Percentiles rank a stretch among this genome's conserved stretches.
Conservation (phyloP, 148 eudicot genomes). For the Nepenthes mirabilis region DNA sequence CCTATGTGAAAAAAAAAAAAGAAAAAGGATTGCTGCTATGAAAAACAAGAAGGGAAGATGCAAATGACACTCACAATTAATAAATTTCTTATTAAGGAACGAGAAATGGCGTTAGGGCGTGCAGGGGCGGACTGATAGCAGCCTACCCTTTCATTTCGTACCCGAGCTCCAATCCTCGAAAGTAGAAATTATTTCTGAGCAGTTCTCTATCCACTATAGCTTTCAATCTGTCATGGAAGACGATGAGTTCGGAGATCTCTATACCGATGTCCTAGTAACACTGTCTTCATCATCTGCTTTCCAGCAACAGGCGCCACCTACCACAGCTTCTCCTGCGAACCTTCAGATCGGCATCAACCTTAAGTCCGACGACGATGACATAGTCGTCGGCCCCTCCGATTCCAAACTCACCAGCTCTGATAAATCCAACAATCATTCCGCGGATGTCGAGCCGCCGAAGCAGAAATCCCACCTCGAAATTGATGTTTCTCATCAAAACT, state of each 20-base stretch:
- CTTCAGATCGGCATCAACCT: conserved; percentile 24
- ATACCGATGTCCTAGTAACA: conserved; percentile 58
- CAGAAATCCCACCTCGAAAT: neutral
- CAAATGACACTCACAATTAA: too few species aligned
- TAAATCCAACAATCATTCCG: neutral
- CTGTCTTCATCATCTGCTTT: conserved; percentile 22
- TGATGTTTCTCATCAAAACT: neutral
- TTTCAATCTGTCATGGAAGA: conserved; percentile 10
- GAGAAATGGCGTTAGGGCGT: too few species aligned
- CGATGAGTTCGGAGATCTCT: conserved; percentile 95
- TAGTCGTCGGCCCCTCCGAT: neutral
- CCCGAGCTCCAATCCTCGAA: too few species aligned
- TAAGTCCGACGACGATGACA: neutral
- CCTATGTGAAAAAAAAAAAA: too few species aligned
- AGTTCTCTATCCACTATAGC: too few species aligned
- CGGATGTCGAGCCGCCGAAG: neutral
- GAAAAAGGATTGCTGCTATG: too few species aligned
- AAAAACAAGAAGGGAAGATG: too few species aligned
- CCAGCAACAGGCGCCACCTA: neutral
- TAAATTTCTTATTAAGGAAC: too few species aligned
- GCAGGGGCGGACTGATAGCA: too few species aligned
- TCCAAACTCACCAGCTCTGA: neutral
- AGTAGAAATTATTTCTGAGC: too few species aligned
- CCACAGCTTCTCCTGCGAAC: neutral
- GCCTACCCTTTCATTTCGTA: too few species aligned